Percentiles rank a stretch among this genome's conserved stretches.
These are phyloP conservation scores for Cyclotella sp. DNA, from an alignment of 108 stramenopile species.

Conservation along the genomic window DNA sequence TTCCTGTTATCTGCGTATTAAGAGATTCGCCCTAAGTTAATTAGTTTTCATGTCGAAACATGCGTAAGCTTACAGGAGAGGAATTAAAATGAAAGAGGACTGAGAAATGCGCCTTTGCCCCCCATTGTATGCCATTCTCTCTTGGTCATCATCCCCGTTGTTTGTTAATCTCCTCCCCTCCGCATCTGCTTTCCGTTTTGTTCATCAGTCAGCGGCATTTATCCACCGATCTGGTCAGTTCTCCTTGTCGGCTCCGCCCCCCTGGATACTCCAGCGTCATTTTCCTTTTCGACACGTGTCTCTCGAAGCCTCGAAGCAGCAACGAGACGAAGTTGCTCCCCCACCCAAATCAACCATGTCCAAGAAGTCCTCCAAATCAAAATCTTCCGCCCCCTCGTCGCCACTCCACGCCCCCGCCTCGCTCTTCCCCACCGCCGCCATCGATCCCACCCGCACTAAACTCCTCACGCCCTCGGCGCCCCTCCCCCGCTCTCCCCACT, in stretches of 20 bases:
- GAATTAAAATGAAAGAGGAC: too few species aligned
- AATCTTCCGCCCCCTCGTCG: neutral
- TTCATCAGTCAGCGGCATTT: neutral
- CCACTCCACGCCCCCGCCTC: conserved; percentile 39
- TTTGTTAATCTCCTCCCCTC: neutral
- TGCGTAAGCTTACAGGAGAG: too few species aligned
- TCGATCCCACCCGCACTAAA: conserved; percentile 46
- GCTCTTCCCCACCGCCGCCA: conserved; percentile 25
- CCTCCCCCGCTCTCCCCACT: conserved; percentile 24
- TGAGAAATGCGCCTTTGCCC: conserved; percentile 1
- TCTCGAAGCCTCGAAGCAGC: neutral
- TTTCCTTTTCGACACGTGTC: neutral
- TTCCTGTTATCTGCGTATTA: too few species aligned
- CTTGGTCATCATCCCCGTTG: neutral
- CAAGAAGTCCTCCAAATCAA: conserved; percentile 12
- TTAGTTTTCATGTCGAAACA: too few species aligned
- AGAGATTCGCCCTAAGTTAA: too few species aligned
- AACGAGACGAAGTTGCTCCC: neutral
- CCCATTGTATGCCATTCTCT: neutral
- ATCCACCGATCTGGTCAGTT: neutral
- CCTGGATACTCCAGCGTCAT: neutral
- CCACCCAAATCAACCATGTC: conserved; percentile 15
- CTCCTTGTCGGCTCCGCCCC: neutral
- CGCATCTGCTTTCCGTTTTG: neutral
- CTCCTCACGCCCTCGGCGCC: conserved; percentile 31